Evolutionary conservation across 164 flowering plant genomes (phyloP), one percentile per base, ranked within the genome.

Genomic region (Nelumbo lutea): DNA sequence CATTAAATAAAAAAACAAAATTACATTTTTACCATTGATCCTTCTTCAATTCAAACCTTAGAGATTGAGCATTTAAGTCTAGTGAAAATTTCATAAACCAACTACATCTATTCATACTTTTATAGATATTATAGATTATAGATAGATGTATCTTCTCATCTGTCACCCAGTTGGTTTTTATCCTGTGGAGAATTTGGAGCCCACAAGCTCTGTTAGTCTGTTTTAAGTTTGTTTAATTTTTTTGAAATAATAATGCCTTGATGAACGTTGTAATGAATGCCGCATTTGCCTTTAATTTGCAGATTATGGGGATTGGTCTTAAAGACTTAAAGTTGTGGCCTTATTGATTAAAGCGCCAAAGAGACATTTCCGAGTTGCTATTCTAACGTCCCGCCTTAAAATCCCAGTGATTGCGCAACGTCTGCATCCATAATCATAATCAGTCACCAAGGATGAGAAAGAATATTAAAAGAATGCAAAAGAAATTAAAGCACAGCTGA

Each of bases 291-390:
- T 27, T 27, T 27, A 27, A 27, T 59, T 39, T 15, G 43, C 40
- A 7, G 43, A 59, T 59, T 39, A 42, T 59, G 43, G 2, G 40
- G 62, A 13, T 59, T 59, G 62, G 62, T 59, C 62, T 59, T 39
- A 59, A 59, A 59, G 62, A 39, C 62, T 59, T 39, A 59, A 59
- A 59, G 62, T 39, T 59, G 62, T 8, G 11, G 43, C 41, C 62
- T 57, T 57, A 27, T 57, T 57, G 2, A 3, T 57, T 27, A 0
- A 57, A 57, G 27, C 59, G 27, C 27, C 27, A 27, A 57, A 57
- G 59, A 9, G 7, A 57, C 5, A 15, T 2, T 27, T 8, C 6
- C 7, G 59, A 40, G 39, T 27, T 1, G 40, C 40, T 7, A 39
- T 55, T 27, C 58, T 27, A 14, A 39, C 40, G 3, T 8, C 15